Conservation (phyloP, 2,329 filamentous ascomycete genomes). For the Phialophora chinensis region DNA sequence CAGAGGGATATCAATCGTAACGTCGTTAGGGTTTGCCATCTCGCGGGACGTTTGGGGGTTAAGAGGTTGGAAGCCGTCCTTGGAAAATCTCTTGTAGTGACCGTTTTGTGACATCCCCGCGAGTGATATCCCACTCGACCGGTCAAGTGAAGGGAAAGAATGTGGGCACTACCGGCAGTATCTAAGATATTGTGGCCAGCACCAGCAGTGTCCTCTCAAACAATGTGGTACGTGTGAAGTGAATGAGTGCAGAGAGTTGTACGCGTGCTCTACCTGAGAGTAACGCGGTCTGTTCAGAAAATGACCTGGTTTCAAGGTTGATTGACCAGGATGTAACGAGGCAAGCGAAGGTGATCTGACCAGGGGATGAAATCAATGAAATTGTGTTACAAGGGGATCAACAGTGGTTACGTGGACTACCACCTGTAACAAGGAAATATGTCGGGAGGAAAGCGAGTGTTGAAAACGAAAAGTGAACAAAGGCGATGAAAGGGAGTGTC, state of each 20-base stretch:
- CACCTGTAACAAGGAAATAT: conserved; percentile 1
- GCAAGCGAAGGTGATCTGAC: conserved; percentile 16
- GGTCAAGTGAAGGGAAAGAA: conserved; percentile 23
- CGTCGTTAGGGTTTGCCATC: conserved; percentile 58
- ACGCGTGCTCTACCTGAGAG: conserved; percentile 21
- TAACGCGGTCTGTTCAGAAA: conserved; percentile 11
- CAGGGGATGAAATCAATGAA: conserved; percentile 2
- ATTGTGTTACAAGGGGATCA: conserved; percentile 5
- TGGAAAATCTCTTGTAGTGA: conserved; percentile 49
- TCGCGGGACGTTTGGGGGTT: conserved; percentile 45
- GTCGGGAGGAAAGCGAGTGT: conserved; percentile 16
- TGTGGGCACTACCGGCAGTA: conserved; percentile 23
- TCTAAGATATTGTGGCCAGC: neutral
- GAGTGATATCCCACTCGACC: conserved; percentile 28
- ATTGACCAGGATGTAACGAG: conserved; percentile 2
- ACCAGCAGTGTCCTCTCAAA: conserved; percentile 1
- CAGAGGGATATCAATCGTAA: conserved; percentile 67
- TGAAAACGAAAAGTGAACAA: conserved; percentile 8
- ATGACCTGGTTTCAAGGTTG: conserved; percentile 12
- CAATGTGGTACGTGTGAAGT: neutral
- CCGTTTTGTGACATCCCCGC: conserved; percentile 30
- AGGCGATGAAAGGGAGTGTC: neutral
- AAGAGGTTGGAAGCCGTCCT: conserved; percentile 53
- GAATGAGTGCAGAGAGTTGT: conserved; percentile 8
- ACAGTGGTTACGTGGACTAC: conserved; percentile 4